Evolutionary conservation across 1,284 basidiomycete genomes (phyloP), one percentile per base, ranked within the genome.

Genomic region (Moesziomyces aphidis): DNA sequence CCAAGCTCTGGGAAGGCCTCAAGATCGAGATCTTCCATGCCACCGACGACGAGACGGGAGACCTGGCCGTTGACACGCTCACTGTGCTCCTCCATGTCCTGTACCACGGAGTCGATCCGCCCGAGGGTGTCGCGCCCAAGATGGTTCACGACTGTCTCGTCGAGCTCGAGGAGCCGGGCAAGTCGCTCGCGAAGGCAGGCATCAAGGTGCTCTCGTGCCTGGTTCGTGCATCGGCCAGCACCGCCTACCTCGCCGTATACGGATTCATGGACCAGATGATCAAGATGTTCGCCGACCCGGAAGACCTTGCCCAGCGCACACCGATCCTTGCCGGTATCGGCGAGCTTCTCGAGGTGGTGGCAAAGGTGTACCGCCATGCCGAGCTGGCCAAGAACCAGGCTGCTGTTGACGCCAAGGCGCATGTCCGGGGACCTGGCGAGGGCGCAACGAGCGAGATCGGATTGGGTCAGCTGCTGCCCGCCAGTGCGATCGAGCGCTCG

Each of bases 271-370:
- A 82, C 39, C 70, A 69, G 58, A 62, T 76, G 58, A 74, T 73
- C 22, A 88, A 87, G 50, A 87, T 93, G 50, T 97, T 92, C 86
- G 88, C 90, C 64, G 88, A 90, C 73, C 92, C 93, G 0, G 90
- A 91, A 50, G 91, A 97, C 71, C 87, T 90, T 1, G 87, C 90
- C 1, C 91, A 91, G 68, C 90, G 94, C 7, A 89, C 90, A 2
- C 88, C 92, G 0, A 89, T 92, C 36, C 87, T 97, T 15, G 65
- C 67, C 4, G 78, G 78, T 9, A 61, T 83, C 21, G 77, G 75
- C 5, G 69, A 77, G 48, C 47, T 83, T 17, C 67, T 83, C n/a
- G 68, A 74, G 36, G 50, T 72, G 1, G 42, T 83, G 8, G 73
- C 71, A 9, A 73, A 78, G 36, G 72, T 76, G 7, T 81, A 76